These are phyloP conservation scores for Glycine tomentella DNA, from an alignment of 306 rosid genomes.

Conservation along the genomic window DNA sequence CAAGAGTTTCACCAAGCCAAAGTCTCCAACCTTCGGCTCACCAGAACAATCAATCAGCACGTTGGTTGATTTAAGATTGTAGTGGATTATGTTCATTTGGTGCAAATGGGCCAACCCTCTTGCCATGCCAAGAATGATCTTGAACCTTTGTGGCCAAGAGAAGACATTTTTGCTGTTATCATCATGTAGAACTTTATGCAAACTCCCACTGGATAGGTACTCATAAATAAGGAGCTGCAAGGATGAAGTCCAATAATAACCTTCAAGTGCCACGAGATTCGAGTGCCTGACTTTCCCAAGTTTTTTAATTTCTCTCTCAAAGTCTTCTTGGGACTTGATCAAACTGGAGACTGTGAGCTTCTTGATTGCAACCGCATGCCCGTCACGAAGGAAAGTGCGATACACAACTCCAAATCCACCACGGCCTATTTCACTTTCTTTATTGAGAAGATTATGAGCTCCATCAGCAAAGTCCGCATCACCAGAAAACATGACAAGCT, in stretches of 20 bases:
- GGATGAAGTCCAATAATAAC: slow-evolving; percentile 97
- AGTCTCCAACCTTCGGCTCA: slow-evolving; percentile 84
- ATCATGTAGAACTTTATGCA: slow-evolving; percentile 76
- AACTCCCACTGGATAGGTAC: slow-evolving; percentile 71
- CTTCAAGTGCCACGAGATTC: slow-evolving; percentile 91
- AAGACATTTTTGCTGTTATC: slow-evolving; percentile 54
- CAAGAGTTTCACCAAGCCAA: slow-evolving; percentile 81
- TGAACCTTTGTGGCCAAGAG: slow-evolving; percentile 88
- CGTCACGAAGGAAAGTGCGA: slow-evolving; percentile 75
- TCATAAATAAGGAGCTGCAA: slow-evolving; percentile 91
- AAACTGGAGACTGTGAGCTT: slow-evolving; percentile 83
- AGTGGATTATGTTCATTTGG: slow-evolving; percentile 74
- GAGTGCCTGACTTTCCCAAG: slow-evolving; percentile 83
- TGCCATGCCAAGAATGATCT: slow-evolving; percentile 87
- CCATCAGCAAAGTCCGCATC: slow-evolving; percentile 88
- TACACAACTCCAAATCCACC: slow-evolving; percentile 98
- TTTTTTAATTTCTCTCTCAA: slow-evolving; percentile 78
- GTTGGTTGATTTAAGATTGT: slow-evolving; percentile 88
- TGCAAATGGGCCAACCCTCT: slow-evolving; percentile 90
- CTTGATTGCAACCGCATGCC: slow-evolving; percentile 87
- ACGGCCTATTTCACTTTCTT: slow-evolving; percentile 94
- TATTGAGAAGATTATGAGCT: slow-evolving; percentile 82
- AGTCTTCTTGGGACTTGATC: slow-evolving; percentile 84
- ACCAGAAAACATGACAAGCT: slow-evolving; percentile 94
- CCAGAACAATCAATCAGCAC: slow-evolving; percentile 72